Percentiles rank a stretch among this genome's conserved stretches.
phyloP scores from a whole-genome alignment of 345 rosid species.

The Carallia brachiata region DNA sequence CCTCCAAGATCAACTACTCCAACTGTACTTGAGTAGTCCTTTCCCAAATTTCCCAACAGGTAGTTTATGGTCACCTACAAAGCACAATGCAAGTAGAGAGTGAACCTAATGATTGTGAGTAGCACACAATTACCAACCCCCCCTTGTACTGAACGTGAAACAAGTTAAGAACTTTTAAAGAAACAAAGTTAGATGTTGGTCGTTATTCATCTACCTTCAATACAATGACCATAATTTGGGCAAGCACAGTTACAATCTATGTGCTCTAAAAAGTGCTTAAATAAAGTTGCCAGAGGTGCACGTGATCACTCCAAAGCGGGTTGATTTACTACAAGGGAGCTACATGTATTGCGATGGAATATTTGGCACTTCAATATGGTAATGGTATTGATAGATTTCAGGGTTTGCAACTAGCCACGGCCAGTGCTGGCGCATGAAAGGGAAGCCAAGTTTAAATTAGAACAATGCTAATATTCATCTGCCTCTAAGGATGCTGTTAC shows the following conservation, averaged over 20 bases:
- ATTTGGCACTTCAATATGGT: not conserved
- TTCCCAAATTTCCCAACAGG: slow-evolving; percentile 76
- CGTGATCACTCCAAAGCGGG: not conserved
- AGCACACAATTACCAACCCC: not conserved
- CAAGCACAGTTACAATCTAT: not conserved
- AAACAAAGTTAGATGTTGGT: not conserved
- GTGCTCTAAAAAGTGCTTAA: too few relatives aligned
- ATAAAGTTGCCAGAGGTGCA: not conserved
- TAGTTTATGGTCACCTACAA: slow-evolving; percentile 93
- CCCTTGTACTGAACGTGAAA: not conserved
- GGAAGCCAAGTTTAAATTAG: too few relatives aligned
- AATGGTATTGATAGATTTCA: slow-evolving; percentile 7
- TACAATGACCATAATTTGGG: not conserved
- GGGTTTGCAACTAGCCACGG: not conserved
- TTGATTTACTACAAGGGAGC: not conserved
- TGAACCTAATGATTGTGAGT: not conserved
- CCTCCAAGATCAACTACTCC: slow-evolving; percentile 99
- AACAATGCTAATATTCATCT: too few relatives aligned
- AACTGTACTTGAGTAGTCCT: slow-evolving; percentile 65
- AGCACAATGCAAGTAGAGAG: slow-evolving; percentile 6
- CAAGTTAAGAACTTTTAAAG: too few relatives aligned
- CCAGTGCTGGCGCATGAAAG: too few relatives aligned
- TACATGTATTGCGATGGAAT: not conserved
- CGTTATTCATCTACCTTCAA: not conserved
- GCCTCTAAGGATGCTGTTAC: too few relatives aligned